Base-by-base conservation (phyloP, 148 eudicot genomes). In the Vaccinium myrtillus region DNA sequence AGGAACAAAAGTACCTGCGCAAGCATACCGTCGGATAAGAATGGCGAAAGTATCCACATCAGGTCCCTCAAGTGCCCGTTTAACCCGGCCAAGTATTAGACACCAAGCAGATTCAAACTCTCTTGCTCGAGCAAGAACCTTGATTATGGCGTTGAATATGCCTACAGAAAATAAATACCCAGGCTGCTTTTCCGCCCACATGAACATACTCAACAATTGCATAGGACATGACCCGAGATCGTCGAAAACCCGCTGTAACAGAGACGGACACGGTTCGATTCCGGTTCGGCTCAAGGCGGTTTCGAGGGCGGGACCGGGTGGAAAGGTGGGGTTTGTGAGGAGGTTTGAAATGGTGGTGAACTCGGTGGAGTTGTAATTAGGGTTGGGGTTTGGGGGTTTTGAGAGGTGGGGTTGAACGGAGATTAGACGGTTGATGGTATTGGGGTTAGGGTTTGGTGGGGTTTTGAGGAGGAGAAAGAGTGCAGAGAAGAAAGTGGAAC, bases 1-100 rank as follows among this genome's bases (percentile, higher is more conserved):
- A 61, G 30, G 25, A 10, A 59, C 58, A 8, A 11, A 21, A 53
- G n/a, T 88, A 90, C 92, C 92, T 88, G 90, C 93, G 36, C 94
- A 89, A 70, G 92, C 88, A 87, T 87, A 95, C 27, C 96, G 91
- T 67, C 94, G 87, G 11, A 95, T 89, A 79, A 95, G 88, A 88
- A 92, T 86, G 46, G 86, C 88, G 50, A 94, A 92, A 8, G 94
- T 90, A 85, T 87, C 89, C 15, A 87, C 55, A 73, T 89, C 83
- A 18, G 88, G 86, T 77, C 90, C 85, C 83, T 87, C 77, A 78
- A 56, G 87, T 12, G 23, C 83, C 78, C 85, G n/a, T 55, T 76
- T 86, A 27, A 91, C 58, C 84, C 86, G 79, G 54, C 90, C 86
- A 23, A 89, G 75, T 58, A 93, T 74, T 11, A 92, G 50, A 85